Conservation (phyloP, 2,329 filamentous ascomycete species). For the Arthrobotrys sphaeroides region DNA sequence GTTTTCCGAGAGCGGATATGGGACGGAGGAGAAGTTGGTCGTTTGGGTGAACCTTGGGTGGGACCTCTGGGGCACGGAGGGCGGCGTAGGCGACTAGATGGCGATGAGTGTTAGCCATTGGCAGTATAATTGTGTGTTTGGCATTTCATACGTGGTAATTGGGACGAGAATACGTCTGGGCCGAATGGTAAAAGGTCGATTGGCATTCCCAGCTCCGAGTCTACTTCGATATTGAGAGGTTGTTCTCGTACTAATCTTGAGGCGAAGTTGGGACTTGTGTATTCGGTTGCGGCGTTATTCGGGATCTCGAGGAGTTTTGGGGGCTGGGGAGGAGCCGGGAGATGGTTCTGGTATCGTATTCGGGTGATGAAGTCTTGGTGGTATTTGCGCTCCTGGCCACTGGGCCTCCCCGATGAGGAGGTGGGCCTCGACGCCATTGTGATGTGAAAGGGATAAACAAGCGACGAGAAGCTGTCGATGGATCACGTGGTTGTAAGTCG, state of each 20-base stretch:
- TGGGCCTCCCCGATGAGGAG: slow-evolving; percentile 44
- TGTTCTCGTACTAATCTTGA: slow-evolving; percentile 89
- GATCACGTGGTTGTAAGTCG: background rate
- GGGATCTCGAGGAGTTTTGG: slow-evolving; percentile 98
- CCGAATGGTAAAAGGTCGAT: slow-evolving; percentile 78
- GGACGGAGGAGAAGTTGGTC: slow-evolving; percentile 86
- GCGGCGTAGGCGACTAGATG: slow-evolving; percentile 65
- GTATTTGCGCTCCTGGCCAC: slow-evolving; percentile 61
- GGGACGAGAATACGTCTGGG: slow-evolving; percentile 26
- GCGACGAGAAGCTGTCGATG: background rate
- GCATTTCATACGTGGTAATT: slow-evolving; percentile 59
- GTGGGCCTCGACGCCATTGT: slow-evolving; percentile 48
- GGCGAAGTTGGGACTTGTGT: slow-evolving; percentile 88
- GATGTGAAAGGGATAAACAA: background rate
- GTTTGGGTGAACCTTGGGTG: slow-evolving; percentile 78
- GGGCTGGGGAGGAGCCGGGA: slow-evolving; percentile 91
- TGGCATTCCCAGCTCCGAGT: slow-evolving; percentile 97
- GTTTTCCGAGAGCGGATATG: slow-evolving; percentile 84
- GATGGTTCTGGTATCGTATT: slow-evolving; percentile 92
- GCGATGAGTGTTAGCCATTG: slow-evolving; percentile 51
- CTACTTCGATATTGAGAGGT: slow-evolving; percentile 93
- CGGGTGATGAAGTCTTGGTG: slow-evolving; percentile 98
- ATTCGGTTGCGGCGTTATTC: slow-evolving; percentile 88
- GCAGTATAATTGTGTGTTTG: slow-evolving; percentile 38
- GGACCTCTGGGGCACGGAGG: slow-evolving; percentile 79